Evolutionary conservation across 2,329 filamentous ascomycete species (phyloP), one percentile per base, ranked within the genome.

Genomic region (Hansfordia pulvinata): DNA sequence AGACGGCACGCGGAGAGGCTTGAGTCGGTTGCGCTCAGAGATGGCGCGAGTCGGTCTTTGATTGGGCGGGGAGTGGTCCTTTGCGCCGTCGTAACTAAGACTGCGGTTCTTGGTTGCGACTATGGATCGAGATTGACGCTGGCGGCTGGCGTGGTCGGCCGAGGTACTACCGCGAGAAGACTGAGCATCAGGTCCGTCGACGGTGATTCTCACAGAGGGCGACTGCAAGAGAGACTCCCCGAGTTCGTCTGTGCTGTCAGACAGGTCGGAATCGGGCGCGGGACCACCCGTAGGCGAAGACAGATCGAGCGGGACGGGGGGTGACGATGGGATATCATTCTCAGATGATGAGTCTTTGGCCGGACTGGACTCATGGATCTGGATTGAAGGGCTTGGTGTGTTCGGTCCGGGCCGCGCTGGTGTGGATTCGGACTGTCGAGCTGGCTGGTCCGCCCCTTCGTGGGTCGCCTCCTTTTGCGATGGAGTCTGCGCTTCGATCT

Each of bases 351-450:
- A 23, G 19, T 34, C 32, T 27, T 31, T 40, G 10, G 32, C 32
- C 10, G 45, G 44, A 23, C 41, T 47, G n/a, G 33, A 34, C 19
- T 35, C 31, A 24, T 42, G 38, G 34, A 41, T 34, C 19, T 42
- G 37, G 29, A 44, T 42, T 25, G 50, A 12, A 11, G 12, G 7
- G 22, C 29, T 19, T n/a, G n/a, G n/a, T n/a, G n/a, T n/a, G n/a
- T n/a, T n/a, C n/a, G n/a, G n/a, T n/a, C n/a, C n/a, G n/a, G n/a
- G n/a, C n/a, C n/a, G n/a, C n/a, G n/a, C n/a, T n/a, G n/a, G n/a
- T n/a, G n/a, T n/a, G n/a, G n/a, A n/a, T n/a, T n/a, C n/a, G n/a
- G n/a, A n/a, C n/a, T n/a, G n/a, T n/a, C n/a, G n/a, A n/a, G n/a
- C n/a, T n/a, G n/a, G n/a, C n/a, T n/a, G n/a, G n/a, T n/a, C n/a